Evolutionary conservation across 371 early-diverging fungal species (phyloP).

Genomic region (Mycotypha africana): DNA sequence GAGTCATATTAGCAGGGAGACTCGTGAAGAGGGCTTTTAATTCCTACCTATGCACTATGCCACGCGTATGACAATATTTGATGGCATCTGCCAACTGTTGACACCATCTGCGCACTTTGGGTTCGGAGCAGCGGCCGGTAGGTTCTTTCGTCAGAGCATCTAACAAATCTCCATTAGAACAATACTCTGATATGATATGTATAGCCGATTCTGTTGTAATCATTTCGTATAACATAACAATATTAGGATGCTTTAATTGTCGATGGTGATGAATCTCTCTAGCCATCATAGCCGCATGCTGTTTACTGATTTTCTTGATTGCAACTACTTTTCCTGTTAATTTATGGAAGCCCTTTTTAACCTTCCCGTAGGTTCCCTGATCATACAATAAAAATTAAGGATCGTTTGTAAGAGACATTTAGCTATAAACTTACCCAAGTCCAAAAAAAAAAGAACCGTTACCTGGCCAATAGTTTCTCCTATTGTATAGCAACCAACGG

Average conservation of each 20-base stretch:
- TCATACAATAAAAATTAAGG: too few relatives aligned
- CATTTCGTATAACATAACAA: conserved; percentile 82
- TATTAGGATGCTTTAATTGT: conserved; percentile 75
- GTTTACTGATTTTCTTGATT: conserved; percentile 77
- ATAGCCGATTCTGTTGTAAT: conserved; percentile 77
- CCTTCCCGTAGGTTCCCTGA: conserved; percentile 83
- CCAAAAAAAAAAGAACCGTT: background rate
- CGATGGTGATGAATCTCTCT: conserved; percentile 91
- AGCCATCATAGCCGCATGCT: conserved; percentile 60
- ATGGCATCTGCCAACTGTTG: conserved; percentile 73
- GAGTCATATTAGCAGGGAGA: too few relatives aligned
- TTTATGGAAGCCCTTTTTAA: conserved; percentile 73
- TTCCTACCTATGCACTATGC: conserved; percentile 62
- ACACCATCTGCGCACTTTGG: conserved; percentile 59
- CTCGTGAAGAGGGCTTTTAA: background rate
- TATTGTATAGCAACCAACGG: conserved; percentile 45
- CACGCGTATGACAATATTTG: conserved; percentile 68
- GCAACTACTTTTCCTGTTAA: conserved; percentile 81
- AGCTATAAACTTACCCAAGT: background rate
- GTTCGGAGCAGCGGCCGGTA: conserved; percentile 51
- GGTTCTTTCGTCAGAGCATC: conserved; percentile 57
- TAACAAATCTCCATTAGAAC: conserved; percentile 72
- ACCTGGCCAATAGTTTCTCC: conserved; percentile 41
- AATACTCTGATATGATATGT: conserved; percentile 78
- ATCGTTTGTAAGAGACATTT: too few relatives aligned